Conservation (phyloP, 2,329 filamentous ascomycete genomes). For the Chrysosphaeria jannelii region DNA sequence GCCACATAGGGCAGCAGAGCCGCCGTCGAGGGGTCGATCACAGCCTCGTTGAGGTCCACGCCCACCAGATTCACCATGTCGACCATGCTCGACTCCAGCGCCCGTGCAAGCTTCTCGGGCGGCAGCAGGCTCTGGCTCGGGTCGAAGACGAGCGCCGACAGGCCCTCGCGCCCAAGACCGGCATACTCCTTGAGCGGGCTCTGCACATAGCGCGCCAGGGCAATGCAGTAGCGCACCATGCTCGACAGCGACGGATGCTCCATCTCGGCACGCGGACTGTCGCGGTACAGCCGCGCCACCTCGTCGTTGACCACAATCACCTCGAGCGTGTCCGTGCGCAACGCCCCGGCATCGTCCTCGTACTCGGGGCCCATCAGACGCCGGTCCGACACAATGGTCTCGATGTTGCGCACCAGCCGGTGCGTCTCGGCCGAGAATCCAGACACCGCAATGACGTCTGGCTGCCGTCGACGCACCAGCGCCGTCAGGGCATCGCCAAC, state of each 20-base stretch:
- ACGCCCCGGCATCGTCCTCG: conserved; percentile 52
- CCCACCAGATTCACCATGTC: conserved; percentile 96
- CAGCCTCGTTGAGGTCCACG: conserved; percentile 80
- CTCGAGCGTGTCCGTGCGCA: conserved; percentile 51
- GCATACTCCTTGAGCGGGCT: conserved; percentile 94
- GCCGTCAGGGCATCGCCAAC: conserved; percentile 44
- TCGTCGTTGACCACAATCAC: conserved; percentile 88
- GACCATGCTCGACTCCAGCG: conserved; percentile 86
- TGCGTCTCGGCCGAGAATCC: conserved; percentile 72
- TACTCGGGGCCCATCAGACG: conserved; percentile 55
- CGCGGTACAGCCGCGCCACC: conserved; percentile 85
- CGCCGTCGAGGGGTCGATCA: conserved; percentile 50
- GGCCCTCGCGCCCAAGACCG: conserved; percentile 61
- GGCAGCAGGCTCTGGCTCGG: conserved; percentile 69
- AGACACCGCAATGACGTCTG: conserved; percentile 71
- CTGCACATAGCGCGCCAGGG: conserved; percentile 70
- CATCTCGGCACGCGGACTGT: conserved; percentile 44
- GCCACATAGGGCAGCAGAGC: conserved; percentile 76
- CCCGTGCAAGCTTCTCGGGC: conserved; percentile 58
- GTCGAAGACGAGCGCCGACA: conserved; percentile 68
- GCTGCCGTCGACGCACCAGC: conserved; percentile 47
- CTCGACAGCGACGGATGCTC: conserved; percentile 61
- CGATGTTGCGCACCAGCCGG: conserved; percentile 53
- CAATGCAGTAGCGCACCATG: conserved; percentile 68
- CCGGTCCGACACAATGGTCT: conserved; percentile 48